These are phyloP conservation scores for Colletotrichum euphorbiae DNA, from an alignment of 2,329 filamentous ascomycete species.

Conservation along the genomic window DNA sequence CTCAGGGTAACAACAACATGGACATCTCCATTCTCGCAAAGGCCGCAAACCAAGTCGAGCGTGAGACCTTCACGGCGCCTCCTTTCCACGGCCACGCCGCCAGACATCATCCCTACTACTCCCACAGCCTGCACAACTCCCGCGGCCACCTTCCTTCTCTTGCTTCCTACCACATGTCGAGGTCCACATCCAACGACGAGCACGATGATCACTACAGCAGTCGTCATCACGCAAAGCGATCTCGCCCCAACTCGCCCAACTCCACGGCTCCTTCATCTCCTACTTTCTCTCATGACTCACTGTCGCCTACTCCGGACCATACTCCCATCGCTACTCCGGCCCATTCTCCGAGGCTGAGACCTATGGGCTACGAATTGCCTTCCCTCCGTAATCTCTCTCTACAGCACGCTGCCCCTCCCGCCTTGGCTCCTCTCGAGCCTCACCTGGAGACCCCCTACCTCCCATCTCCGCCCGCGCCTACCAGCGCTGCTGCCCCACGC, in stretches of 20 bases:
- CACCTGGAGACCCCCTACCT: conserved; percentile 59
- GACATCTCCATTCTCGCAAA: conserved; percentile 72
- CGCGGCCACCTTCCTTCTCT: conserved; percentile 78
- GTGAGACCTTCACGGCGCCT: conserved; percentile 60
- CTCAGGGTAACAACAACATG: conserved; percentile 52
- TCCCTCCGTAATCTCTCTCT: conserved; percentile 77
- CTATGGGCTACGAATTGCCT: conserved; percentile 84
- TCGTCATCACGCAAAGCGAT: conserved; percentile 82
- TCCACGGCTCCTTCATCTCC: conserved; percentile 96
- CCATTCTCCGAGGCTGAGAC: conserved; percentile 90
- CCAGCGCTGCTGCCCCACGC: conserved; percentile 62
- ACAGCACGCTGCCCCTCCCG: conserved; percentile 65
- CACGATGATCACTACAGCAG: conserved; percentile 82
- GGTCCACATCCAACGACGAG: conserved; percentile 85
- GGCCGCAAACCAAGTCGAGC: conserved; percentile 71
- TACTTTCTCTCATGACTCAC: conserved; percentile 94
- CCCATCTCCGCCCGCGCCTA: conserved; percentile 58
- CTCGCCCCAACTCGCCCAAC: conserved; percentile 91
- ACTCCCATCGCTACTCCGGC: conserved; percentile 98
- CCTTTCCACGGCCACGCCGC: conserved; percentile 57
- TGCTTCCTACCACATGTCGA: conserved; percentile 93
- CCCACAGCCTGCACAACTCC: conserved; percentile 59
- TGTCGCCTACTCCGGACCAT: conserved; percentile 95
- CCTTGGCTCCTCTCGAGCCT: conserved; percentile 69
- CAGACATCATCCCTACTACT: conserved; percentile 67